phyloP scores from a whole-genome alignment of 768 basidiomycete genomes.

The Trametes elegans region DNA sequence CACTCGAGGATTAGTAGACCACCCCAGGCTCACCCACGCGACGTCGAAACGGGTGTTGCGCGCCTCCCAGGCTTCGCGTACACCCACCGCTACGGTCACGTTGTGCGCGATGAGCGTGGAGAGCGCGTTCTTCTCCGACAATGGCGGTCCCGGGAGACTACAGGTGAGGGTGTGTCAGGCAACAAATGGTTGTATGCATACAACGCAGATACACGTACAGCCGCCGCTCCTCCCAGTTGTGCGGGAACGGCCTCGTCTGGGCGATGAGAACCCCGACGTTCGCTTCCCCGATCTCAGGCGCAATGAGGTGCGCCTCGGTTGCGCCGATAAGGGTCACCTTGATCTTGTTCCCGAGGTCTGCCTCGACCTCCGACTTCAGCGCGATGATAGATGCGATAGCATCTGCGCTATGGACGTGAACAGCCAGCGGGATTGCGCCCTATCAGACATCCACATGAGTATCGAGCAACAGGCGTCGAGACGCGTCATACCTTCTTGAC shows the following conservation, averaged over 20 bases:
- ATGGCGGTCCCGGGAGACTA: slow-evolving; percentile 72
- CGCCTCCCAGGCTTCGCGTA: slow-evolving; percentile 65
- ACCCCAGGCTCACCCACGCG: slow-evolving; percentile 59
- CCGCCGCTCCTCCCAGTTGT: slow-evolving; percentile 62
- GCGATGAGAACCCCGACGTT: slow-evolving; percentile 68
- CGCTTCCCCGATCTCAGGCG: slow-evolving; percentile 65
- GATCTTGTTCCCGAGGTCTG: slow-evolving; percentile 37
- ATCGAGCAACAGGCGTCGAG: neutral
- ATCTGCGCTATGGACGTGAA: slow-evolving; percentile 65
- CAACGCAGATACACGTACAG: slow-evolving; percentile 42
- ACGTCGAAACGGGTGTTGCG: slow-evolving; percentile 78
- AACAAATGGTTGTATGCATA: neutral
- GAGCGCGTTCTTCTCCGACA: slow-evolving; percentile 59
- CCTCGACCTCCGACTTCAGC: slow-evolving; percentile 64
- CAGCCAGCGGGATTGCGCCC: slow-evolving; percentile 60
- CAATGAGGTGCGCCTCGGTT: slow-evolving; percentile 69
- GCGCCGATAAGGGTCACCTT: slow-evolving; percentile 55
- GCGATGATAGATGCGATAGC: slow-evolving; percentile 61
- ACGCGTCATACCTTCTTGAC: slow-evolving; percentile 43
- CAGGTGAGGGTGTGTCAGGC: neutral
- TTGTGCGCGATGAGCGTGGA: slow-evolving; percentile 61
- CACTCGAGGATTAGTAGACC: neutral
- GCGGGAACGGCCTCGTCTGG: slow-evolving; percentile 71
- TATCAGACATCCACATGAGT: slow-evolving; percentile 16
- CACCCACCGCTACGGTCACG: slow-evolving; percentile 71